Conservation (phyloP, 2,329 filamentous ascomycete genomes). For the Ophiostoma fasciatum region DNA sequence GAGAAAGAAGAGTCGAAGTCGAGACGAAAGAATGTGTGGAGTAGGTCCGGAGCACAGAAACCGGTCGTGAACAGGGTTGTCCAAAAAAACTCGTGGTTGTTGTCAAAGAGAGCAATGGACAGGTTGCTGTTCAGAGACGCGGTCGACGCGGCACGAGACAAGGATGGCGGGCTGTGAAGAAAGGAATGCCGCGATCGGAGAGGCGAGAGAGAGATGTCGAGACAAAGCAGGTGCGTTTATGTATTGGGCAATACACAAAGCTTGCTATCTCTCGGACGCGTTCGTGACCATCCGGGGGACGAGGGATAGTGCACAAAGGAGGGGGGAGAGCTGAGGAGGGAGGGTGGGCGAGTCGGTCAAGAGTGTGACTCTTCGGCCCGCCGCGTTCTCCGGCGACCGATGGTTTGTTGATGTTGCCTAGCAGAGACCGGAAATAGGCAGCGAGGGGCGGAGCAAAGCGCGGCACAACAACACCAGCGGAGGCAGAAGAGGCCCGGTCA, state of each 20-base stretch:
- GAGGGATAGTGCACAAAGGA: conserved; percentile 21
- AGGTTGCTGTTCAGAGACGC: neutral
- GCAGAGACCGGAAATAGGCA: conserved; percentile 1
- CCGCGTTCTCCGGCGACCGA: conserved; percentile 18
- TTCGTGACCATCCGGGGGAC: conserved; percentile 26
- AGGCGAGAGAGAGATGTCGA: conserved; percentile 1
- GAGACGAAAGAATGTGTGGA: conserved; percentile 4
- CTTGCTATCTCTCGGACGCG: conserved; percentile 6
- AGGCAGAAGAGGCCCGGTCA: conserved; percentile 3
- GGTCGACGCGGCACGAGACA: neutral
- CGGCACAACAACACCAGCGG: too few relatives aligned
- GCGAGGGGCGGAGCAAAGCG: conserved; percentile 4
- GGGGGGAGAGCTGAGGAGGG: conserved; percentile 25
- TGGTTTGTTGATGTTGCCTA: conserved; percentile 5
- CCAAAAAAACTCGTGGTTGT: neutral
- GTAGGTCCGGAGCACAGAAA: neutral
- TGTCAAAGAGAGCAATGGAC: conserved; percentile 1
- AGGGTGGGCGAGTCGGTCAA: too few relatives aligned
- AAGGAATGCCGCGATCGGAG: too few relatives aligned
- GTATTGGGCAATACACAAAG: conserved; percentile 20
- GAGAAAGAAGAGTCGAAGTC: conserved; percentile 4
- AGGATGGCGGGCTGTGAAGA: too few relatives aligned
- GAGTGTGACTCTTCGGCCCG: conserved; percentile 31
- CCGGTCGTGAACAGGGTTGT: neutral
- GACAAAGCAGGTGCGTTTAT: conserved; percentile 1